phyloP scores from a whole-genome alignment of 2,329 filamentous ascomycete genomes.

The Fusarium redolens region DNA sequence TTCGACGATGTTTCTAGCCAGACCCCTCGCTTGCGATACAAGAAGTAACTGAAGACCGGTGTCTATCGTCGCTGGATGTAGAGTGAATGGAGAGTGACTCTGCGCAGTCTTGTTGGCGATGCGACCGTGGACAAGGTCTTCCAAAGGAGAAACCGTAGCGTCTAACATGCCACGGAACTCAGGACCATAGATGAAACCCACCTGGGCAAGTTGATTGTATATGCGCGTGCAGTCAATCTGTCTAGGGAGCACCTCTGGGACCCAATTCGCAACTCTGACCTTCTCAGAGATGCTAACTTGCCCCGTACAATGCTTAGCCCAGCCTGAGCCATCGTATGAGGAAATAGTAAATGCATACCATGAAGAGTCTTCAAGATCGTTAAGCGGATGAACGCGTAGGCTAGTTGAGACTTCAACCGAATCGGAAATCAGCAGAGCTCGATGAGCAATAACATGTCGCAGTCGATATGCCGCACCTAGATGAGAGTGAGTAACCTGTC shows the following conservation, averaged over 20 bases:
- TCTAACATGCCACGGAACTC: neutral
- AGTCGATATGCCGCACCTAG: neutral
- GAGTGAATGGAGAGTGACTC: neutral
- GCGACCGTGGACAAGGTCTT: neutral
- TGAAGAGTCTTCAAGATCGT: constrained; percentile 11
- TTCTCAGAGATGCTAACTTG: constrained; percentile 6
- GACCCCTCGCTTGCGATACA: neutral
- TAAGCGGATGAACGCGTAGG: constrained; percentile 1
- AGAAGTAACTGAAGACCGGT: constrained; percentile 4
- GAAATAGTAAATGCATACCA: constrained; percentile 25
- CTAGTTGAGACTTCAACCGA: constrained; percentile 13
- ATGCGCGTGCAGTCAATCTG: neutral
- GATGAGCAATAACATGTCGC: constrained; percentile 9
- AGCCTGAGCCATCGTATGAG: constrained; percentile 9
- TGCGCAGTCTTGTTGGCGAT: neutral
- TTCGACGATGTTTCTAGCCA: neutral
- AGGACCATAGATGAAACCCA: constrained; percentile 3
- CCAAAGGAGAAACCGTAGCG: neutral
- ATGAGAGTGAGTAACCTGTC: neutral
- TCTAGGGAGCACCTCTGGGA: neutral
- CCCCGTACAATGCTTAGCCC: constrained; percentile 25
- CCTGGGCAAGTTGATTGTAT: neutral
- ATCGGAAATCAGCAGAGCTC: neutral
- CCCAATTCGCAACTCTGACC: neutral
- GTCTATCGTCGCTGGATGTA: constrained; percentile 20